Conservation (phyloP, 2,329 filamentous ascomycete genomes). For the Aspergillus fijiensis region DNA sequence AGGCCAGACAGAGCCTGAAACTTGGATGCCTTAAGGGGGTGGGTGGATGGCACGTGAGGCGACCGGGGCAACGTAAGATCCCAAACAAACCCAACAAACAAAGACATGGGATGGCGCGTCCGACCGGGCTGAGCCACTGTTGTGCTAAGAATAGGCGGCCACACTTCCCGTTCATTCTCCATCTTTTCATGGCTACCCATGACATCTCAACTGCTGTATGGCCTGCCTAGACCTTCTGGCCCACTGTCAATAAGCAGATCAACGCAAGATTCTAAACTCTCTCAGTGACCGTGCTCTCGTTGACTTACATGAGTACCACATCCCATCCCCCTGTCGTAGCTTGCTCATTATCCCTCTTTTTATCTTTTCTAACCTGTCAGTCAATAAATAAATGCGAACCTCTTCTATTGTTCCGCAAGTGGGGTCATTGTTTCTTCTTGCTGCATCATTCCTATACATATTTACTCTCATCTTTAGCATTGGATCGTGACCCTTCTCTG, state of each 20-base stretch:
- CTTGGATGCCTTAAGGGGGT: no score
- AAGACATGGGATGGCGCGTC: slow-evolving; percentile 6
- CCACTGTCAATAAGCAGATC: slow-evolving; percentile 11
- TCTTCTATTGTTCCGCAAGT: slow-evolving; percentile 1
- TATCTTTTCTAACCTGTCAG: neutral
- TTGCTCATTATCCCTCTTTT: neutral
- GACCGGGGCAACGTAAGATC: slow-evolving; percentile 1
- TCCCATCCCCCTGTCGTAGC: neutral
- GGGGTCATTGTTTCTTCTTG: slow-evolving; percentile 3
- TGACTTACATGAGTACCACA: neutral
- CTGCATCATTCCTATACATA: slow-evolving; percentile 1
- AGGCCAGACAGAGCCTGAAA: no score
- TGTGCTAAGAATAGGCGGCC: slow-evolving; percentile 19
- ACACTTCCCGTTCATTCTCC: slow-evolving; percentile 16
- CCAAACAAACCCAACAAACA: slow-evolving; percentile 4
- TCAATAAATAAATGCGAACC: neutral
- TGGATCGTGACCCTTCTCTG: neutral
- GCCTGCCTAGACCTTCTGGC: neutral
- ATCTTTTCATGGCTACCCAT: neutral
- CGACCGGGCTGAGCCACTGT: neutral
- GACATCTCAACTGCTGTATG: neutral
- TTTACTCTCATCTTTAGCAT: neutral
- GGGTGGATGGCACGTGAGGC: no score
- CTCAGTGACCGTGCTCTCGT: slow-evolving; percentile 1
- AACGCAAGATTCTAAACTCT: slow-evolving; percentile 11